Conservation (phyloP, 2,329 filamentous ascomycete genomes). For the Ophiostoma quercus region DNA sequence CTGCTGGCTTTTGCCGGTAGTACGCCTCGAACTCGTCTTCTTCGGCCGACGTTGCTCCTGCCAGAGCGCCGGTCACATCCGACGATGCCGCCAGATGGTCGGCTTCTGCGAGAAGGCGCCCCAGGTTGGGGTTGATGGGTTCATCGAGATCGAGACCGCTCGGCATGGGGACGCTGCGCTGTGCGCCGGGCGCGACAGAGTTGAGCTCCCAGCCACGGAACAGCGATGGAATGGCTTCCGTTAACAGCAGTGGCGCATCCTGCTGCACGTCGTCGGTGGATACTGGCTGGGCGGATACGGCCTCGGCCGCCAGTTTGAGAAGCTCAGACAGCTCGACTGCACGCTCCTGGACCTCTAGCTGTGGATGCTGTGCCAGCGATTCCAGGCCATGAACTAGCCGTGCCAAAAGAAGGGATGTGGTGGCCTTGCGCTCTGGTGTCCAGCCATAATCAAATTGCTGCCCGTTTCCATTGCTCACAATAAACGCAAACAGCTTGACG, state of each 20-base stretch:
- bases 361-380: constrained; percentile 71
- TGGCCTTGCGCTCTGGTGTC: constrained; percentile 68
- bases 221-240: constrained; percentile 81
- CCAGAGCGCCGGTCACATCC: background rate
- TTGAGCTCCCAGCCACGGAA: constrained; percentile 87
- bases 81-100: constrained; percentile 46
- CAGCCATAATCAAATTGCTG: constrained; percentile 42
- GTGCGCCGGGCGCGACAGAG: constrained; percentile 76
- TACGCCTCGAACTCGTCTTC: constrained; percentile 63
- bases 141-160: constrained; percentile 71
- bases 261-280: constrained; percentile 49
- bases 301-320: constrained; percentile 79
- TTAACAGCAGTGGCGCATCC: constrained; percentile 76
- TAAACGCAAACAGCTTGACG: constrained; percentile 73
- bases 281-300: constrained; percentile 60
- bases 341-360: constrained; percentile 89
- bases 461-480: constrained; percentile 60
- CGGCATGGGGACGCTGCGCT: constrained; percentile 78
- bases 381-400: constrained; percentile 79
- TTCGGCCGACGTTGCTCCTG: constrained; percentile 30
- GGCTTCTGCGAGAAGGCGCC: constrained; percentile 57
- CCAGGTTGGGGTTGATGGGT: constrained; percentile 72
- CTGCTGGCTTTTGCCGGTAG: constrained; percentile 54
- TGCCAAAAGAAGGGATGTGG: constrained; percentile 70
- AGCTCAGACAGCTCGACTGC: constrained; percentile 89